Evolutionary conservation across 345 rosid species (phyloP), one percentile per base, ranked within the genome.

Genomic region (Balakata baccata): DNA sequence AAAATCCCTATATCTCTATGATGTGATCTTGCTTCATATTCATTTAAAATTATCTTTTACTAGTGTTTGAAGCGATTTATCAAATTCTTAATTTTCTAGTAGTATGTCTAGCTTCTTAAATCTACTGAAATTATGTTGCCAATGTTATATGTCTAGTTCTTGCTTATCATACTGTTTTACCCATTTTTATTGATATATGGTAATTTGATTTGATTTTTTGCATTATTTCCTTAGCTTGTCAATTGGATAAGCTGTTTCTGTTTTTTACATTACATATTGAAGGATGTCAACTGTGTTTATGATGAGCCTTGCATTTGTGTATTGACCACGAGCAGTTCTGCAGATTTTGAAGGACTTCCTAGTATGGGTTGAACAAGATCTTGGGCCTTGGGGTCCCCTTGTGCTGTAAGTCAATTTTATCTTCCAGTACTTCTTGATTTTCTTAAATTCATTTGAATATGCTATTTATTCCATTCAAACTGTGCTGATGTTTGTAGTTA

Each of bases 361-460:
- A 73, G 63, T 86, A 84, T 96, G 99, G 99, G 98, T 96, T 81
- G 89, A 93, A 34, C 77, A 84, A 77, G 97, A 96, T 79, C 93
- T 96, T 69, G 99, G 98, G 43, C 87, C 93, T 64, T 96, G 97
- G 98, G 99, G 99, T 77, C 99, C 99, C 7, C 86, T 96, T 45
- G 98, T 83, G 20, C 72, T 96, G 99, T 96, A 85, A 93, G 97
- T 86, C 18, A 50, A 74, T 71, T 72, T 69, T 64, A 43, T 58
- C 72, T 16, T 11, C 72, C 6, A 22, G 3, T 10, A 22, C 63
- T 18, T 13, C 0, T 0, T 18, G 70, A 47, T 72, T 53, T 10
- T 46, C 0, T 43, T 3, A 60, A 43, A 43, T 43, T 43, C 9
- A 43, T 5, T 43, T 43, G 46, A 43, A 43, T 43, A 43, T 43